phyloP scores from a whole-genome alignment of 345 rosid species.

The Pistacia integerrima region DNA sequence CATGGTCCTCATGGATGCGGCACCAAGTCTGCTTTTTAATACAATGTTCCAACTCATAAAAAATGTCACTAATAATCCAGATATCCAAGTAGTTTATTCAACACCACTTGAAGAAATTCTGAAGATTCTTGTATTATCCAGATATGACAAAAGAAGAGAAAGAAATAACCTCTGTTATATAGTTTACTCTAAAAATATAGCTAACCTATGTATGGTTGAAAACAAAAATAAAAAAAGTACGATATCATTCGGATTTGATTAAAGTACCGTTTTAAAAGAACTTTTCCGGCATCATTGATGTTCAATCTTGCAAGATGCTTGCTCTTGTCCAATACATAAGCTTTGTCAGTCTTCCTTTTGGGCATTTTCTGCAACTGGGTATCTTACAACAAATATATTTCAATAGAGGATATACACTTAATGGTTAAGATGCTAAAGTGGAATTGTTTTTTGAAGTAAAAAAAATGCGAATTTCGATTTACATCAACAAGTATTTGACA shows the following conservation, averaged over 20 bases:
- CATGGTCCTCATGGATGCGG: neutral
- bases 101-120: neutral
- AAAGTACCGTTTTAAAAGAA: slow-evolving; percentile 77
- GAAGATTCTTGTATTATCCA: neutral
- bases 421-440: neutral
- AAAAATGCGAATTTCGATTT: neutral
- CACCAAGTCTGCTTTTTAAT: neutral
- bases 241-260: neutral
- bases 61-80: neutral
- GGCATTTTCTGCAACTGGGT: slow-evolving; percentile 99
- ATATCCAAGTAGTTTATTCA: neutral
- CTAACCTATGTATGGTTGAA: neutral
- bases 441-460: neutral
- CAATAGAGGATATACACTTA: slow-evolving; percentile 26
- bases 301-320: slow-evolving; percentile 93
- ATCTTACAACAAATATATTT: slow-evolving; percentile 59
- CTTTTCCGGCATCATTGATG: slow-evolving; percentile 73
- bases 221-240: neutral
- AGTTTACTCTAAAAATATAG: neutral
- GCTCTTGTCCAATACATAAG: slow-evolving; percentile 86
- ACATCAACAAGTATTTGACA: too few relatives aligned
- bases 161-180: neutral
- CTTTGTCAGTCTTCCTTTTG: slow-evolving; percentile 89
- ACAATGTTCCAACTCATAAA: neutral
- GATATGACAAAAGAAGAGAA: neutral